Base-by-base conservation (phyloP, 108 stramenopile genomes). In the Schizochytrium sp. region DNA sequence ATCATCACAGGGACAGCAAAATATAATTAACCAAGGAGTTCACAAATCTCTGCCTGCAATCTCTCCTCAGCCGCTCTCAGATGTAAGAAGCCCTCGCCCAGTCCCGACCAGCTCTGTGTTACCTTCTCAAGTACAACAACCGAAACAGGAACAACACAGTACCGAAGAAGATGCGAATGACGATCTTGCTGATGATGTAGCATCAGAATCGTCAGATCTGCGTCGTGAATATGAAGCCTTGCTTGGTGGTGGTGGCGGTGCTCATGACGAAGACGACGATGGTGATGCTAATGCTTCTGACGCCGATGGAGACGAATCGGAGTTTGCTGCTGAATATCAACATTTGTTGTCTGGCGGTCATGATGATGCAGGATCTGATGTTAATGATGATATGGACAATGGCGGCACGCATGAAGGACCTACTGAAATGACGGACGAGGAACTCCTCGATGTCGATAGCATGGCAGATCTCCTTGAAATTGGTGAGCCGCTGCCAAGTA, bases 391-490 rank as follows among this genome's bases (percentile, higher is more conserved):
- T 8, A 1, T 55, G 40, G 76, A 83, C 1, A 5, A 50, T 83
- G 76, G 40, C 53, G 28, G 28, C 3, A 10, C n/a, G 5, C 10
- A 83, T 10, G 47, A 83, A 47, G 76, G 55, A 10, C 17, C 53
- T 47, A 47, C 53, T 12, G 76, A 55, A 5, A 10, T 55, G 8
- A 55, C 76, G 28, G 76, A 83, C 53, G 76, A 83, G 28, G 76
- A 83, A 28, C 76, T 83, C 2, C 47, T 83, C n/a, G 76, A 83
- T 28, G 50, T 83, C 5, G 76, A 83, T 42, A 83, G 38, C 1
- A 47, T 83, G 17, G 76, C 45, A 5, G 76, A 83, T n/a, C 47
- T 83, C 50, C 28, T 55, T 47, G 76, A 83, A 28, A 55, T 83
- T 1, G 76, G 76, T 10, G 53, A 55, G 76, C 47, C 50, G 5